phyloP scores from a whole-genome alignment of 2,329 filamentous ascomycete species.

The Aureobasidium sp. region DNA sequence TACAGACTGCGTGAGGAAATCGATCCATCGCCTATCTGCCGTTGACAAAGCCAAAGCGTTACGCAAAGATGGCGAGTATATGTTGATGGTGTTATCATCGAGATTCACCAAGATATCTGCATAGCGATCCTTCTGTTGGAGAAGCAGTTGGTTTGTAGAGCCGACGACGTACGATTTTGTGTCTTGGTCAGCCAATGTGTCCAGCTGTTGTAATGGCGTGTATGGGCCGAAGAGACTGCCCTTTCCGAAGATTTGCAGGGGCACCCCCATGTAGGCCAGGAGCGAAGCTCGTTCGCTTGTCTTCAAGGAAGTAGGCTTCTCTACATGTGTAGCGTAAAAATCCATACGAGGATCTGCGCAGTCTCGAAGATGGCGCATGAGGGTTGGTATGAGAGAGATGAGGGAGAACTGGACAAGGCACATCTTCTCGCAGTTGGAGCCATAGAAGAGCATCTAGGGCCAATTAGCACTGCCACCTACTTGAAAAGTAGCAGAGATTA shows the following conservation, averaged over 20 bases:
- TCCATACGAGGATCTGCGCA: constrained; percentile 92
- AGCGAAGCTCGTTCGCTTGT: constrained; percentile 89
- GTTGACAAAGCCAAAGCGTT: constrained; percentile 70
- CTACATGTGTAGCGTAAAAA: constrained; percentile 66
- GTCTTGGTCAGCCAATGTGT: constrained; percentile 83
- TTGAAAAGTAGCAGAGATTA: constrained; percentile 32
- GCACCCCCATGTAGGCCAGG: constrained; percentile 88
- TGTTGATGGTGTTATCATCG: constrained; percentile 78
- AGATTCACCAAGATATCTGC: constrained; percentile 95
- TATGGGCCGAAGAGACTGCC: constrained; percentile 95
- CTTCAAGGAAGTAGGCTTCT: constrained; percentile 74
- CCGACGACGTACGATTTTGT: constrained; percentile 98
- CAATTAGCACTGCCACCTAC: background rate
- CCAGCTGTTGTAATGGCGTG: constrained; percentile 90
- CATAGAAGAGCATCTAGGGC: constrained; percentile 90
- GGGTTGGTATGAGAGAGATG: constrained; percentile 86
- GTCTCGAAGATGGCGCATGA: constrained; percentile 87
- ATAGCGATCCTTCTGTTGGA: constrained; percentile 93
- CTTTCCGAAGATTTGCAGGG: constrained; percentile 91
- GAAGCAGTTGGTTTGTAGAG: constrained; percentile 86
- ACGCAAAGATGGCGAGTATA: constrained; percentile 72
- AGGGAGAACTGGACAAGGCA: constrained; percentile 99
- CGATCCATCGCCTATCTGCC: constrained; percentile 91
- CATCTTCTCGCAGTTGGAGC: constrained; percentile 86
- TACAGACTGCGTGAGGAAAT: constrained; percentile 86